Conservation (phyloP, 2,329 filamentous ascomycete species). For the Penicillium sp. region DNA sequence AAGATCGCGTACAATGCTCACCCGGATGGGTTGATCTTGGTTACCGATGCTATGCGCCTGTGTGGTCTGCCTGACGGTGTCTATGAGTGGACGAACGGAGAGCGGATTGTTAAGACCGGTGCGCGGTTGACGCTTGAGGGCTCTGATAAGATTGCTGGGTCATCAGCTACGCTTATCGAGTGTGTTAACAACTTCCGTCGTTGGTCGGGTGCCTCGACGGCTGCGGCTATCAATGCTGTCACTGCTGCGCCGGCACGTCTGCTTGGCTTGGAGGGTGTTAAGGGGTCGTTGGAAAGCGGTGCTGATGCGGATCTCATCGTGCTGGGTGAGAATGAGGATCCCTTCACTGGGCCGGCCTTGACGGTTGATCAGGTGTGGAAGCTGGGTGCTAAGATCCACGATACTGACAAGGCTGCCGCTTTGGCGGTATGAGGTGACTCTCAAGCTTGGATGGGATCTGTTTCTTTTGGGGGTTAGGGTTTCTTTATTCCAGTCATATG, state of each 20-base stretch:
- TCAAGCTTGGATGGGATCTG: not conserved
- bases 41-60: conserved; percentile 86
- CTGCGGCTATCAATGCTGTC: conserved; percentile 34
- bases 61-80: conserved; percentile 73
- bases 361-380: conserved; percentile 40
- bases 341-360: conserved; percentile 27
- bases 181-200: conserved; percentile 40
- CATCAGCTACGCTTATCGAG: conserved; percentile 40
- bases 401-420: conserved; percentile 23
- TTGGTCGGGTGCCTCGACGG: conserved; percentile 35
- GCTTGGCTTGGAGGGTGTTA: conserved; percentile 32
- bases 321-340: conserved; percentile 28
- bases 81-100: conserved; percentile 75
- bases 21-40: conserved; percentile 73
- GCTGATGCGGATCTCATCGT: conserved; percentile 39
- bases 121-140: conserved; percentile 65
- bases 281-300: conserved; percentile 33
- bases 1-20: conserved; percentile 84
- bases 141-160: conserved; percentile 68
- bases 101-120: conserved; percentile 53
- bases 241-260: conserved; percentile 35
- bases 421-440: not conserved
- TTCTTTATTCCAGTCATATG: not conserved
- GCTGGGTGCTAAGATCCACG: conserved; percentile 34
- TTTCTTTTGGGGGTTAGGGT: not conserved